Evolutionary conservation across 2,329 filamentous ascomycete genomes (phyloP), one percentile per base, ranked within the genome.

Genomic region (Tolypocladium paradoxum): DNA sequence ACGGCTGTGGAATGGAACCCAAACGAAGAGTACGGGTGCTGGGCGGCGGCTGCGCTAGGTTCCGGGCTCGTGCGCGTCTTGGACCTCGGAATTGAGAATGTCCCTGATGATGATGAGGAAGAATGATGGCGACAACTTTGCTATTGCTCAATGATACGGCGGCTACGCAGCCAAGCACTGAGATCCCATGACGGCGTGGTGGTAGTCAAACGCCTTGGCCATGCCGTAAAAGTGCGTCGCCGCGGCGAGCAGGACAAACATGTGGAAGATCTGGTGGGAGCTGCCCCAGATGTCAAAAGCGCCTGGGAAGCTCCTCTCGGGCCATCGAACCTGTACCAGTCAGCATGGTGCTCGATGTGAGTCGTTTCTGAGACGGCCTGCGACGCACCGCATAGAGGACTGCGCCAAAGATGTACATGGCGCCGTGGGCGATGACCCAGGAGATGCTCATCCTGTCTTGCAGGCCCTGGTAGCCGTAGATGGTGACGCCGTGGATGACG

Each of bases 251-350:
- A 97, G 75, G 31, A 99, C 91, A 58, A 93, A 78, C 38, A 95
- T 74, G 72, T 99, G 93, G 68, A 99, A 99, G 58, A 99, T 87
- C 72, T 99, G 93, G 70, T 99, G 93, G 22, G 90, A 96, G 65
- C 85, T 90, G 37, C 93, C 92, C 81, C 88, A 88, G 50, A 96
- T 88, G 70, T 99, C 93, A 64, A 92, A 96, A 8, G 69, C 75
- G 1, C 90, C 88, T 0, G 92, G 93, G 46, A 74, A 79, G 63
- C 78, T 82, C 55, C 89, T 78, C 72, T 99, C 93, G 0, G 93
- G 93, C 70, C 92, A 84, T 37, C 93, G 84, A 51, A 81, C 76
- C 83, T 87, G 37, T 5, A 29, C 2, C 34, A 20, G 34, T 34
- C n/a, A 48, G 40, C 18, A 29, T 27, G 31, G 8, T 22, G 34